Evolutionary conservation across 768 basidiomycete genomes (phyloP), one percentile per base, ranked within the genome.

Genomic region (Mycena epipterygia): DNA sequence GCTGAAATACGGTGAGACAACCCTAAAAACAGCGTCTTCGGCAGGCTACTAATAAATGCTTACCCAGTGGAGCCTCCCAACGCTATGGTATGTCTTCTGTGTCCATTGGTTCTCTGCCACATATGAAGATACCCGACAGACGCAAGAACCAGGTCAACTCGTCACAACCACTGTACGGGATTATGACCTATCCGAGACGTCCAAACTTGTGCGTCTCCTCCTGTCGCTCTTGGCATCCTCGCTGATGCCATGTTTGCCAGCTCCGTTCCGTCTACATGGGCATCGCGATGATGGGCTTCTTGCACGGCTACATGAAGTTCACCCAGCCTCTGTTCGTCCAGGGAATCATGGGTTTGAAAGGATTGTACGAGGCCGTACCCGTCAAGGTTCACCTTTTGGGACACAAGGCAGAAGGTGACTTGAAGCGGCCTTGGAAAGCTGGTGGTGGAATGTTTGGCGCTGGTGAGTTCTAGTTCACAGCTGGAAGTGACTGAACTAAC

Each of bases 241-340:
- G 19, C 48, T 48, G 33, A 68, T 25, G 3, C 12, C 48, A 25
- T 25, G 0, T 41, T 35, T 14, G 27, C n/a, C 27, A 92, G 90
- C 86, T 93, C 68, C 90, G 90, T 44, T 83, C 86, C n/a, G 88
- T 85, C 11, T 93, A 88, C 81, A 88, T 90, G 81, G 92, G 93
- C 72, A 81, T 95, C 76, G 92, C 90, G 57, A 95, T 95, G 92
- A 96, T 97, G 93, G 87, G 78, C 67, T 92, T 96, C 87, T 90
- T 98, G 85, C 97, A 99, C 84, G 70, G 93, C 60, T 99, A 98
- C 89, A 85, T 99, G 84, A 90, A 94, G 79, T 98, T 94, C 88
- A 97, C 96, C 9, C 97, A 97, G 78, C 97, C 97, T 9, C 89
- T 99, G 73, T 97, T 98, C 84, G 93, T 98, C 73, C 97, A 98